Percentiles rank a stretch among this genome's conserved stretches.
phyloP scores from a whole-genome alignment of 768 basidiomycete species.

The Serendipita indica region DNA sequence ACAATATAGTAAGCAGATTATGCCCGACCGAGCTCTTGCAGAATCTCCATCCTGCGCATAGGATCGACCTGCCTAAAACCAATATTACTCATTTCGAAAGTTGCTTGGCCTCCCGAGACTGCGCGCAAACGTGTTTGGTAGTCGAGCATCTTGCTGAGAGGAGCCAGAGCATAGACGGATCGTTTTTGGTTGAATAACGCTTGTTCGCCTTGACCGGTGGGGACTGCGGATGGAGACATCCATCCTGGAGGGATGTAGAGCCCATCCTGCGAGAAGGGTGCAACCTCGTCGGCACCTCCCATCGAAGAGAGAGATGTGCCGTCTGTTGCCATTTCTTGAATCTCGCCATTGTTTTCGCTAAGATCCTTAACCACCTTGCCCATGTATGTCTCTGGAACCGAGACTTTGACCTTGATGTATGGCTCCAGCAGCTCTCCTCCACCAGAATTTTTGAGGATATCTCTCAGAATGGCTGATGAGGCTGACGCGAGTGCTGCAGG shows the following conservation, averaged over 20 bases:
- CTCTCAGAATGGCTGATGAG: conserved; percentile 42
- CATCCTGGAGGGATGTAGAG: conserved; percentile 62
- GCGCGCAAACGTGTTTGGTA: conserved; percentile 67
- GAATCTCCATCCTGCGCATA: conserved; percentile 49
- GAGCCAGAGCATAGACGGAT: conserved; percentile 57
- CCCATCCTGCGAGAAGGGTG: conserved; percentile 41
- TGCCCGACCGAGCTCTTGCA: conserved; percentile 64
- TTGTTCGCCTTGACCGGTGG: conserved; percentile 19
- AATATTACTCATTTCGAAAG: conserved; percentile 64
- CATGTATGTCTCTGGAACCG: conserved; percentile 47
- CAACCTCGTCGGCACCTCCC: conserved; percentile 23
- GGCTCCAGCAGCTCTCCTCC: conserved; percentile 69
- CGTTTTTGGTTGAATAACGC: conserved; percentile 35
- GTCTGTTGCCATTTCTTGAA: conserved; percentile 49
- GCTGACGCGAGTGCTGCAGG: conserved; percentile 48
- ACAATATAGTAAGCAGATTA: conserved; percentile 22
- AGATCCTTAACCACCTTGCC: conserved; percentile 73
- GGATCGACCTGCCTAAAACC: conserved; percentile 59
- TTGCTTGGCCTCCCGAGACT: conserved; percentile 66
- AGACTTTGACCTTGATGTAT: conserved; percentile 52
- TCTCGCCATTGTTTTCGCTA: conserved; percentile 70
- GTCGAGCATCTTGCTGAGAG: conserved; percentile 69
- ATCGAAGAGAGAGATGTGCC: conserved; percentile 24
- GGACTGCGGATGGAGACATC: conserved; percentile 43
- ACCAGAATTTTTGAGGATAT: conserved; percentile 44